Evolutionary conservation across 1,139 yeast genomes (phyloP), one percentile per base, ranked within the genome.

Genomic region (Hanseniaspora sp.): DNA sequence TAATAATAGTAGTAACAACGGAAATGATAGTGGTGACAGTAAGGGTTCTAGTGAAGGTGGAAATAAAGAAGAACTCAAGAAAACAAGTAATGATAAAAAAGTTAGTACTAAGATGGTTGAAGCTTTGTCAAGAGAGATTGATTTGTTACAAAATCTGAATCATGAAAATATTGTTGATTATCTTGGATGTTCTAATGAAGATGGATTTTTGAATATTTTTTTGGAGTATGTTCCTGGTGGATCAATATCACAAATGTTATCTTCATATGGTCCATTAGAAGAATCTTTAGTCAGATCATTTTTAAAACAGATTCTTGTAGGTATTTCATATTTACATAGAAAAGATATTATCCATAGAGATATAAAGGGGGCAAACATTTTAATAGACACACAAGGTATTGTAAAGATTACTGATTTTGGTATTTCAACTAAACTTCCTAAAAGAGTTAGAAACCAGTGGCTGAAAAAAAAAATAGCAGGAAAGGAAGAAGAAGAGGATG

Each of bases 181-280:
- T 64, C 74, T 84, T 53, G 98, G 97, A 0, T 84, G 95, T 17
- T 79, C 86, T 1, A 80, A 83, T 15, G 88, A 86, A 58, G 83
- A 80, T 13, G 75, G 78, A 42, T 76, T 72, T 60, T 69, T 90
- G 58, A 90, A 88, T 64, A 88, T 92, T 59, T 92, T 88, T 65
- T 71, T 92, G 58, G 97, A 92, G 64, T 92, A 92, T 65, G 95
- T 92, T 38, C 96, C 97, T 2, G 98, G 98, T 58, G 98, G 98
- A 0, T 86, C 96, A 0, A 92, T 92, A 4, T 88, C 88, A 55
- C 78, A 92, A 4, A 81, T 92, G 88, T 70, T 88, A 47, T 76
- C 78, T 53, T 84, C 82, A 59, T 88, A 88, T 64, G 96, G 96
- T 0, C 95, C 95, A 7, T 86, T 88, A 69, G 96, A 87, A 66